These are phyloP conservation scores for Phaeotremella skinneri DNA, from an alignment of 768 basidiomycete species.

Conservation along the genomic window DNA sequence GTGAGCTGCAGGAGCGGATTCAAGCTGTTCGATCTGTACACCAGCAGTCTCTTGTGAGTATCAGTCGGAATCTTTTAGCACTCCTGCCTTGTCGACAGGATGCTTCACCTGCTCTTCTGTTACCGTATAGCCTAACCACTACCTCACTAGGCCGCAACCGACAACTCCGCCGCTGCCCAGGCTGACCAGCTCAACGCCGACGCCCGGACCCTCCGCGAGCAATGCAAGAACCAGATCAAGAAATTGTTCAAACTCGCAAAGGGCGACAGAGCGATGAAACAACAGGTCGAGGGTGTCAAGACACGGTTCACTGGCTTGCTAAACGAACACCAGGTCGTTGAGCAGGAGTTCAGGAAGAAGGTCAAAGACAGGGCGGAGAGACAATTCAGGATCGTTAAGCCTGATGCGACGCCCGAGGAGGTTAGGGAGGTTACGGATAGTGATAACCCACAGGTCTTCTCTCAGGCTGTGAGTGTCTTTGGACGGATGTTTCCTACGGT, in stretches of 20 bases:
- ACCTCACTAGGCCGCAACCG: slow-evolving; percentile 73
- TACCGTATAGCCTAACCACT: slow-evolving; percentile 53
- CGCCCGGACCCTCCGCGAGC: slow-evolving; percentile 50
- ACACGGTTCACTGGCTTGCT: slow-evolving; percentile 54
- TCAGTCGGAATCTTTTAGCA: no score
- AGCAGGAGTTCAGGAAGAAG: slow-evolving; percentile 55
- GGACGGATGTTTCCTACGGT: not conserved
- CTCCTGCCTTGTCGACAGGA: not conserved
- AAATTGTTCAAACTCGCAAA: slow-evolving; percentile 53
- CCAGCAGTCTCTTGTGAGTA: slow-evolving; percentile 45
- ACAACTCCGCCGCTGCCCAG: slow-evolving; percentile 50
- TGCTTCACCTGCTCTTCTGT: not conserved
- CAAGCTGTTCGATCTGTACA: slow-evolving; percentile 48
- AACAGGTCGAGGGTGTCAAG: slow-evolving; percentile 53
- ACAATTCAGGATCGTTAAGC: slow-evolving; percentile 63
- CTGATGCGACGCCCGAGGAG: slow-evolving; percentile 78
- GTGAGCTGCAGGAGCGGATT: slow-evolving; percentile 48
- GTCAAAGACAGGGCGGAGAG: slow-evolving; percentile 55
- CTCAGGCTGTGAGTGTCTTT: slow-evolving; percentile 55
- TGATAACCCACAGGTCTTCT: slow-evolving; percentile 70
- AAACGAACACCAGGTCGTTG: slow-evolving; percentile 55
- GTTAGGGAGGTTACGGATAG: slow-evolving; percentile 70
- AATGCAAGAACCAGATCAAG: slow-evolving; percentile 53
- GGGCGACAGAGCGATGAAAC: slow-evolving; percentile 50
- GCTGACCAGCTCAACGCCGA: slow-evolving; percentile 46